A percentile compares a stretch with the other conserved stretches of the same genome.
These are phyloP conservation scores for Triticum monococcum DNA, from an alignment of 176 grass and related monocot genomes.

Conservation along the genomic window DNA sequence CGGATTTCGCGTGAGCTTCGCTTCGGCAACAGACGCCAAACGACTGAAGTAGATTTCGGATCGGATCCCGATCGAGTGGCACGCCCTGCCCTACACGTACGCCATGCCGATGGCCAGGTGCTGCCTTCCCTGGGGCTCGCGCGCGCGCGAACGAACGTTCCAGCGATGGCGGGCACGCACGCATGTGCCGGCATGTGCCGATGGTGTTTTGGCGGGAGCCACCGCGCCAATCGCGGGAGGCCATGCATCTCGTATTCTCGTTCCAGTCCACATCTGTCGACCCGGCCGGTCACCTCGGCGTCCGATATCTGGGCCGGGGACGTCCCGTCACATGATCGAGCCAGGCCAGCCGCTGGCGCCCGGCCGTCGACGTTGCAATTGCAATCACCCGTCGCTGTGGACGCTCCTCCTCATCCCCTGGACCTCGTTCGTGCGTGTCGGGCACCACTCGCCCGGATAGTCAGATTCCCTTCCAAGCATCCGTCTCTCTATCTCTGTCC, in stretches of 20 bases:
- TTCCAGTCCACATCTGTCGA: too few relatives aligned
- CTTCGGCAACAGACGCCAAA: too few relatives aligned
- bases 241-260: neutral
- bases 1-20: too few relatives aligned
- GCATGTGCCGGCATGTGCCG: slow-evolving; percentile 11
- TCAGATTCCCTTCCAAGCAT: neutral
- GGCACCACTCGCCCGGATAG: neutral
- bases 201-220: too few relatives aligned
- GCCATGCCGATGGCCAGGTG: neutral
- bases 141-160: neutral
- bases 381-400: slow-evolving; percentile 9
- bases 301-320: neutral
- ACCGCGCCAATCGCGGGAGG: neutral
- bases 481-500: too few relatives aligned
- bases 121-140: neutral
- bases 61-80: too few relatives aligned
- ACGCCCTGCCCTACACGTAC: too few relatives aligned
- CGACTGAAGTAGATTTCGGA: too few relatives aligned
- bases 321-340: neutral
- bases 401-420: neutral
- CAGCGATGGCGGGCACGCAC: neutral
- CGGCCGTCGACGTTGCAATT: slow-evolving; percentile 12
- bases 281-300: neutral
- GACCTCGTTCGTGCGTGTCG: neutral
- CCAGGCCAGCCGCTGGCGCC: neutral